Conservation (phyloP, 768 basidiomycete genomes). For the Mycena crocata region DNA sequence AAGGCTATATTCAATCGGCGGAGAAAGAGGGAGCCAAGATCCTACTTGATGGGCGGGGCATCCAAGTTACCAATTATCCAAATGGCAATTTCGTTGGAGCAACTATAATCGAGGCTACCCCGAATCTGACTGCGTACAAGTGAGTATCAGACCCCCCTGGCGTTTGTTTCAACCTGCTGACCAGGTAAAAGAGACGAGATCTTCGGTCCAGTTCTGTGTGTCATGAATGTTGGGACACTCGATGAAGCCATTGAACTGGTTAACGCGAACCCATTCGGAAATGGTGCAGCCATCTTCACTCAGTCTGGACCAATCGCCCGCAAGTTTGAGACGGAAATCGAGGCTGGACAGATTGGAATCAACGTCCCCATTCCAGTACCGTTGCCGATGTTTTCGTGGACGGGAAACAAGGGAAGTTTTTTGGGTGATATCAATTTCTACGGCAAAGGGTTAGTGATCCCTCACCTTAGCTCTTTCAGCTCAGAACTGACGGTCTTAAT, state of each 20-base stretch:
- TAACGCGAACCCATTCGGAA: conserved; percentile 92
- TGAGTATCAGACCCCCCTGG: conserved; percentile 48
- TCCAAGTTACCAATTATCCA: conserved; percentile 77
- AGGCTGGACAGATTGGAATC: conserved; percentile 93
- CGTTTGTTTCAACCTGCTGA: background rate
- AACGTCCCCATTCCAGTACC: conserved; percentile 96
- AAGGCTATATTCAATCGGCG: conserved; percentile 76
- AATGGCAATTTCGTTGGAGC: conserved; percentile 96
- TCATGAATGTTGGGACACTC: conserved; percentile 82
- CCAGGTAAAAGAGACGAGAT: conserved; percentile 80
- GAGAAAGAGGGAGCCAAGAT: conserved; percentile 88
- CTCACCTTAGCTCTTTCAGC: background rate
- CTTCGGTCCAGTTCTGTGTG: conserved; percentile 89
- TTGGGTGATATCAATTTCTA: conserved; percentile 94
- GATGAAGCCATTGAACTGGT: conserved; percentile 92
- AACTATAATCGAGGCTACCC: conserved; percentile 84
- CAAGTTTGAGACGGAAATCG: conserved; percentile 88
- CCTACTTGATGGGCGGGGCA: conserved; percentile 83
- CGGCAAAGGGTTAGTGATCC: conserved; percentile 75
- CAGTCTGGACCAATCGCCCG: conserved; percentile 95
- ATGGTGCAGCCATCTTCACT: conserved; percentile 97
- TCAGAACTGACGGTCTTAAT: conserved; percentile 6
- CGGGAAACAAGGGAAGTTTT: conserved; percentile 89
- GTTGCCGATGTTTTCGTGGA: conserved; percentile 94
- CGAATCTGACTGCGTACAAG: conserved; percentile 89